phyloP scores from a whole-genome alignment of 345 rosid species.

The Trapa bicornis region DNA sequence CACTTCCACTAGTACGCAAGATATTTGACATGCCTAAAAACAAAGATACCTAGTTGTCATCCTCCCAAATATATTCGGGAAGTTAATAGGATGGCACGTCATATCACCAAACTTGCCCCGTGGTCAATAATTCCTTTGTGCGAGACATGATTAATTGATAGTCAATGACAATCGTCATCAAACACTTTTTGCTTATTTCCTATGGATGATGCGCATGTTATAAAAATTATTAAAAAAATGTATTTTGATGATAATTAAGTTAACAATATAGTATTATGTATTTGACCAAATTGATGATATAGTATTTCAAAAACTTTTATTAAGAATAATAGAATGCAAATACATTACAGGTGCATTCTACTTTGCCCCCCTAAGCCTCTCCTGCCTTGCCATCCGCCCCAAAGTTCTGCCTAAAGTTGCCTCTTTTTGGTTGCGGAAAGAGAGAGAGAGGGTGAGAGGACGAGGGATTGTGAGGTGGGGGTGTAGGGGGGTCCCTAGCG shows the following conservation, averaged over 20 bases:
- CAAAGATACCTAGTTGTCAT: neutral
- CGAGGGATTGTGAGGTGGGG: neutral
- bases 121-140: neutral
- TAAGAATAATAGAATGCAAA: too few relatives aligned
- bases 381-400: neutral
- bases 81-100: neutral
- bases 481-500: conserved; percentile 16
- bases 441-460: neutral
- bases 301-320: too few relatives aligned
- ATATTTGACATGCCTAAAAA: neutral
- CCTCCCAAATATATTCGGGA: neutral
- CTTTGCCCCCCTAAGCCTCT: neutral
- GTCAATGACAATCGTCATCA: neutral
- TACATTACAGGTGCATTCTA: neutral
- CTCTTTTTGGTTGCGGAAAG: neutral
- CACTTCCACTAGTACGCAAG: neutral
- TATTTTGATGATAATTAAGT: too few relatives aligned
- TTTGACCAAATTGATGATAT: too few relatives aligned
- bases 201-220: neutral
- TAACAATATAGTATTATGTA: too few relatives aligned
- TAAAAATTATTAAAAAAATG: too few relatives aligned
- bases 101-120: neutral
- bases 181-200: neutral
- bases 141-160: neutral
- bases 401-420: neutral